A percentile compares a stretch with the other conserved stretches of the same genome.
Conservation (phyloP, 306 rosid species). For the Citrullus mucosospermus region DNA sequence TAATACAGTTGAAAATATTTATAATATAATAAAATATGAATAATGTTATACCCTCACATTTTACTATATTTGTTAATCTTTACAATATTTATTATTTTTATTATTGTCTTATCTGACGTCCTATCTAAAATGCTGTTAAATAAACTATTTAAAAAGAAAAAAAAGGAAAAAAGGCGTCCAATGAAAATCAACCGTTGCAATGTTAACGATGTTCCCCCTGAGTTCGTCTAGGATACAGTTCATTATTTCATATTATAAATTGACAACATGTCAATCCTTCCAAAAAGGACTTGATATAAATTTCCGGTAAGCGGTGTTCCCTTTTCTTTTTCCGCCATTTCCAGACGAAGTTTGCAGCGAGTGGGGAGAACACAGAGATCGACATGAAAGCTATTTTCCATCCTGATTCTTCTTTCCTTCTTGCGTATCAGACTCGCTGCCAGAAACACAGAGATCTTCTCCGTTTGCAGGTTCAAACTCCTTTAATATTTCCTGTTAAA, state of each 20-base stretch:
- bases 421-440: conserved; percentile 19
- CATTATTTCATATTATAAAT: neutral
- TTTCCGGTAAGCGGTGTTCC: neutral
- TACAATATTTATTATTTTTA: too few relatives aligned
- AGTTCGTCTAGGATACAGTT: neutral
- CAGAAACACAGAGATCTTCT: conserved; percentile 11
- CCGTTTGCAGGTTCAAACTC: conserved; percentile 11
- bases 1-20: too few relatives aligned
- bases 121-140: too few relatives aligned
- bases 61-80: too few relatives aligned
- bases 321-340: neutral
- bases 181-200: too few relatives aligned
- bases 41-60: too few relatives aligned
- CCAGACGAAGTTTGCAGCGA: neutral
- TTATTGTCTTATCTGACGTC: too few relatives aligned
- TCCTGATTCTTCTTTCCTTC: conserved; percentile 24
- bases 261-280: neutral
- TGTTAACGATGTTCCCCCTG: neutral
- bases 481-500: conserved; percentile 16
- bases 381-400: conserved; percentile 49
- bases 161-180: too few relatives aligned
- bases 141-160: too few relatives aligned
- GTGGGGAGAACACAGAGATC: neutral
- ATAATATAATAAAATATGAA: too few relatives aligned
- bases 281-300: neutral